phyloP scores from a whole-genome alignment of 345 rosid species.

The Ceriops tagal region DNA sequence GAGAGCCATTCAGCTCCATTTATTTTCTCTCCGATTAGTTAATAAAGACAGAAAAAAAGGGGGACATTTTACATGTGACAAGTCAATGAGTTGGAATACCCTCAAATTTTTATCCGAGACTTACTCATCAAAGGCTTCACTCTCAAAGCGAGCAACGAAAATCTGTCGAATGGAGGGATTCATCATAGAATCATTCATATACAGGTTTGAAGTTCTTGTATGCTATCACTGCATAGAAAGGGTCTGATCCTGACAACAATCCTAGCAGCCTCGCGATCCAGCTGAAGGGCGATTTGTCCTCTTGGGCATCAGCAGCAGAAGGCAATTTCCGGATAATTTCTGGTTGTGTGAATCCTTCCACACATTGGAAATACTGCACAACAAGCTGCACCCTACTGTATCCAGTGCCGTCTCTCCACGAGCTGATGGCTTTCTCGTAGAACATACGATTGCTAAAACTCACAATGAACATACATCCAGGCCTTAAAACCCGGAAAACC shows the following conservation, averaged over 20 bases:
- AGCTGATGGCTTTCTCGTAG: conserved; percentile 77
- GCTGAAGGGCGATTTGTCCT: conserved; percentile 34
- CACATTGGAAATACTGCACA: conserved; percentile 68
- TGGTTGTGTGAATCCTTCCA: conserved; percentile 70
- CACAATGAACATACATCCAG: conserved; percentile 74
- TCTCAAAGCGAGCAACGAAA: not conserved
- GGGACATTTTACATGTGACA: no score
- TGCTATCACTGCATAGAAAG: conserved; percentile 83
- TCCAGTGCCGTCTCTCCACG: conserved; percentile 80
- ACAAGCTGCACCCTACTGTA: conserved; percentile 68
- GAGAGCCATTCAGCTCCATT: no score
- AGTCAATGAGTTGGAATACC: no score
- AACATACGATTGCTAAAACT: conserved; percentile 92
- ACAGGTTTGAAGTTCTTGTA: conserved; percentile 78
- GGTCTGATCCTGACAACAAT: conserved; percentile 56
- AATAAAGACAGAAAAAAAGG: no score
- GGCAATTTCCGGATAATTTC: conserved; percentile 56
- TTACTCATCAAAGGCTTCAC: no score
- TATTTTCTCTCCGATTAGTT: no score
- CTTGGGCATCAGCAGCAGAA: conserved; percentile 20
- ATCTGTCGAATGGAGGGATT: not conserved
- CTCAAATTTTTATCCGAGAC: no score
- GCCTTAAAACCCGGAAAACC: conserved; percentile 64
- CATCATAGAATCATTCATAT: conserved; percentile 32
- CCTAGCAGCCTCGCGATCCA: conserved; percentile 53